Percentiles rank a stretch among this genome's conserved stretches.
These are phyloP conservation scores for Erodium chrysanthum DNA, from an alignment of 441 rosid species.

Conservation along the genomic window DNA sequence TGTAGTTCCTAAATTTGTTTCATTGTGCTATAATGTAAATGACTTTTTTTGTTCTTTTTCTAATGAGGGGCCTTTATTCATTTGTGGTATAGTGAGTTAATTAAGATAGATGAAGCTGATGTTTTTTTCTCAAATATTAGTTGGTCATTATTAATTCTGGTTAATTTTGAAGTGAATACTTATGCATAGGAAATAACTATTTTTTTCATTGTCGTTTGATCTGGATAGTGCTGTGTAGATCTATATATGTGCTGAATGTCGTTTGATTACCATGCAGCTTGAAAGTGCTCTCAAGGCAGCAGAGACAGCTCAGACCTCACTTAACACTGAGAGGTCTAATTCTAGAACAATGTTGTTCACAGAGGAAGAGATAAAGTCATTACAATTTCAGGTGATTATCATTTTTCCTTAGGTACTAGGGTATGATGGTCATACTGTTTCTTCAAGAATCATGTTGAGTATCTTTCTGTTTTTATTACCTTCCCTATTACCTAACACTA, in stretches of 20 bases:
- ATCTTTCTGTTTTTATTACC: neutral
- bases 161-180: neutral
- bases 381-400: constrained; percentile 67
- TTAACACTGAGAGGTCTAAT: constrained; percentile 70
- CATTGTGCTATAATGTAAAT: neutral
- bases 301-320: constrained; percentile 59
- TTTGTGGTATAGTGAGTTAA: neutral
- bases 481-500: neutral
- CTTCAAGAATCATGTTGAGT: neutral
- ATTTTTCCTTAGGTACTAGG: neutral
- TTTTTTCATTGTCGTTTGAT: too few species aligned
- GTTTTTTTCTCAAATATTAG: neutral
- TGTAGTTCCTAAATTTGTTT: neutral
- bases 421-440: neutral
- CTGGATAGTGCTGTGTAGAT: too few species aligned
- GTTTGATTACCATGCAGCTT: constrained; percentile 37
- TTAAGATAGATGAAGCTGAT: too few species aligned
- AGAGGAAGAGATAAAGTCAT: constrained; percentile 79
- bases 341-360: constrained; percentile 66
- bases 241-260: too few species aligned
- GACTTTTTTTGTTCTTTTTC: neutral
- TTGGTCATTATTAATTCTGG: neutral
- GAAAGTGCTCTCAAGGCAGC: constrained; percentile 80
- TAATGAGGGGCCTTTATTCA: neutral
- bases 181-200: neutral